Evolutionary conservation across 2,329 filamentous ascomycete species (phyloP).

Genomic region (Apiospora hydei): DNA sequence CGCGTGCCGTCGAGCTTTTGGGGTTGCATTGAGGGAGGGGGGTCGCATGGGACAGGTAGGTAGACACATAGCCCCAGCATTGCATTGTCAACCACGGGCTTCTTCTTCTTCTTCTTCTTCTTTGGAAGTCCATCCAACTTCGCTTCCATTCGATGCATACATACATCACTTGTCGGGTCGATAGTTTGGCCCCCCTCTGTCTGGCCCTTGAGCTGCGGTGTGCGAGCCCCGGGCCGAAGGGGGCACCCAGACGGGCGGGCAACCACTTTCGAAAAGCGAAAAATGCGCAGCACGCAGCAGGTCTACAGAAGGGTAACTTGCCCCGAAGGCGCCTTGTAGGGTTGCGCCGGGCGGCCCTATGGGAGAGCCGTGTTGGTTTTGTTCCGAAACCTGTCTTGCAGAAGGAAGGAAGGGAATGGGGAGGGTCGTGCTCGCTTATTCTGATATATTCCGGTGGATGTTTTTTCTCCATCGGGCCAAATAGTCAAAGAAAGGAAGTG

Average conservation of each 20-base stretch:
- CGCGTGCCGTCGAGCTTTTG: background rate
- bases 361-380: constrained; percentile 8
- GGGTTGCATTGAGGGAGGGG: background rate
- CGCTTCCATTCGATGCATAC: background rate
- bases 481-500: background rate
- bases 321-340: constrained; percentile 2
- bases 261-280: background rate
- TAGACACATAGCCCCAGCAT: constrained; percentile 1
- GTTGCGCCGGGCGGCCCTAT: constrained; percentile 12
- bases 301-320: background rate
- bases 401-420: background rate
- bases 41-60: background rate
- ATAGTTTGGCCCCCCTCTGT: no score
- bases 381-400: constrained; percentile 10
- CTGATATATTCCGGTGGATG: background rate
- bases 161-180: background rate
- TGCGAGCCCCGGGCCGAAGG: background rate
- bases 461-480: background rate
- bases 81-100: background rate
- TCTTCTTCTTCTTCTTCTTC: background rate
- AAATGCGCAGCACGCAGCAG: background rate
- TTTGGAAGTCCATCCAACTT: background rate
- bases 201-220: background rate
- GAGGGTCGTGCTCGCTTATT: background rate
- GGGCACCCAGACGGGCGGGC: background rate